These are phyloP conservation scores for Singerocomus inundabilis DNA, from an alignment of 1,284 basidiomycete genomes.

Conservation along the genomic window DNA sequence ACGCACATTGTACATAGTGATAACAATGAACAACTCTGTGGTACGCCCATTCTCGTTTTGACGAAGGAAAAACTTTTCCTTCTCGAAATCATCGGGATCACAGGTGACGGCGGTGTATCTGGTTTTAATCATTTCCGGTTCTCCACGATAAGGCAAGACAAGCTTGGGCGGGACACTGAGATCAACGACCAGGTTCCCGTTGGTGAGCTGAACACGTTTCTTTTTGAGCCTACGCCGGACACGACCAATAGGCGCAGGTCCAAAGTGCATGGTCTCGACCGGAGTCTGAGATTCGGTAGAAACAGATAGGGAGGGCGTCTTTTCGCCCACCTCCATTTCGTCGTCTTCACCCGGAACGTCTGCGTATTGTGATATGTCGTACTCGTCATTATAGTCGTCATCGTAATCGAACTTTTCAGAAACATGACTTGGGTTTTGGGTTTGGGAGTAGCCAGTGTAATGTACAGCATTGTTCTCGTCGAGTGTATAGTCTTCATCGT, in stretches of 20 bases:
- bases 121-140: conserved; percentile 82
- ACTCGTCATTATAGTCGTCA: conserved; percentile 17
- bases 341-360: conserved; percentile 29
- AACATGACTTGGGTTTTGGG: conserved; percentile 25
- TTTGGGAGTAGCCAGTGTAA: conserved; percentile 43
- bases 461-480: conserved; percentile 54
- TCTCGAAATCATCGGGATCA: conserved; percentile 91
- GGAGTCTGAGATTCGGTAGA: conserved; percentile 43
- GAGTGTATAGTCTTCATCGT: conserved; percentile 66
- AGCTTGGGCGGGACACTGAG: conserved; percentile 83
- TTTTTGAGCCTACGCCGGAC: conserved; percentile 74
- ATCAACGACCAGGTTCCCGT: conserved; percentile 86
- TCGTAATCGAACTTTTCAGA: conserved; percentile 32
- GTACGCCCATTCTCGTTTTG: conserved; percentile 79
- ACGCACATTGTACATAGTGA: conserved; percentile 93
- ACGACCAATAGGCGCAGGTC: conserved; percentile 80
- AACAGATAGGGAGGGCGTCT: conserved; percentile 43
- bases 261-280: conserved; percentile 76
- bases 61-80: conserved; percentile 79
- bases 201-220: conserved; percentile 70
- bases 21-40: conserved; percentile 92
- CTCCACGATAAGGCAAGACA: conserved; percentile 77
- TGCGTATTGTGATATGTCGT: conserved; percentile 37
- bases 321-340: conserved; percentile 25
- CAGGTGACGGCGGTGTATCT: conserved; percentile 89